Base-by-base conservation (phyloP, 352 stramenopile genomes). In the Thraustochytrium sp. region DNA sequence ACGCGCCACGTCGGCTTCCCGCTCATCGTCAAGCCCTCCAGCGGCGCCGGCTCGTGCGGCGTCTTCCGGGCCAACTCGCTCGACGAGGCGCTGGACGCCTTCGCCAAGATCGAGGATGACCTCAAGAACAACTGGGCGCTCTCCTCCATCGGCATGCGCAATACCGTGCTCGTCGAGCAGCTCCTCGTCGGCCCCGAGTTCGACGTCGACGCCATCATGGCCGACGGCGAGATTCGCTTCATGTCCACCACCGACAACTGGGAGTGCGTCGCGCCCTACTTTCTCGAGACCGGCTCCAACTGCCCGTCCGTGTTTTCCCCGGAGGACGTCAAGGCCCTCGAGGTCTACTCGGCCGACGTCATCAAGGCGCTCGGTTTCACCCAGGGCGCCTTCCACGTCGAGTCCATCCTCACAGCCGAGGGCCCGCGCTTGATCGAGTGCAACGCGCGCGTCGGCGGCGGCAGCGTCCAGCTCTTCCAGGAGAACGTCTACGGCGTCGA, bases 161-260 rank as follows among this genome's bases (percentile, higher is more conserved):
- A 44, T 26, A 36, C 13, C 62, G 68, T 85, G 0, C 31, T 85
- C 62, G 40, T 85, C 62, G 77, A 85, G 77, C 62, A 85, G 77
- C 62, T 82, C 29, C 49, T 85, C 23, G 62, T 72, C 37, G 77
- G 77, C 0, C 18, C 29, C 38, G 77, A 85, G 54, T 76, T 85
- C 34, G 77, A 85, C 49, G 77, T 85, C 21, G 77, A 85, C 64
- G 40, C 82, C 23, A 46, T 85, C 56, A 80, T 85, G 77, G 4
- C 8, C 0, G 37, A 72, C 3, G 77, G 77, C 44, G 21, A 49
- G 49, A 8, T 46, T 3, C 21, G 5, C 37, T 85, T 78, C 54
- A 38, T 36, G 16, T 5, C n/a, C 16, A 63, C 62, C 29, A 38
- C 73, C 3, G 48, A 73, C 77, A 85, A 85, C 77, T 76, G 77